A percentile compares a stretch with the other conserved stretches of the same genome.
Evolutionary conservation across 208 protist species (phyloP).

Genomic region (Acanthamoeba healyi): DNA sequence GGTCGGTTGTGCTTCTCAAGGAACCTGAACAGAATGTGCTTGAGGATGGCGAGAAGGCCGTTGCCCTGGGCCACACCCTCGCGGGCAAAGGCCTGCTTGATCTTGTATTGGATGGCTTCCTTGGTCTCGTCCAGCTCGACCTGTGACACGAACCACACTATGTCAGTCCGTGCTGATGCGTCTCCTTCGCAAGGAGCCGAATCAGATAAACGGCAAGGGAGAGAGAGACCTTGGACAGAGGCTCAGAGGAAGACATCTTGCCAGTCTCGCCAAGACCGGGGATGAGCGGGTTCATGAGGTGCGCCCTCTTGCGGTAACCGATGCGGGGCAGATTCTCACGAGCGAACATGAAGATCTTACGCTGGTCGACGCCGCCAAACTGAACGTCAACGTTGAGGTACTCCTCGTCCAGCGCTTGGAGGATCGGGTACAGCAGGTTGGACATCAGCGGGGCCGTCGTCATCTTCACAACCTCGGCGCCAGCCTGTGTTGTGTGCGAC

Average conservation of each 20-base stretch:
- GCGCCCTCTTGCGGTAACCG: constrained; percentile 84
- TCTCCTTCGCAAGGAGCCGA: too few relatives aligned
- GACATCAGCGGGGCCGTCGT: constrained; percentile 74
- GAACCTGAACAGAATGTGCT: constrained; percentile 81
- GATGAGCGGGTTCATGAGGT: constrained; percentile 87
- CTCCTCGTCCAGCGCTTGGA: constrained; percentile 87
- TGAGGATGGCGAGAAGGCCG: constrained; percentile 78
- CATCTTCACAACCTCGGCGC: constrained; percentile 86
- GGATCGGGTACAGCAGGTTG: constrained; percentile 82
- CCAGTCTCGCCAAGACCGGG: constrained; percentile 79
- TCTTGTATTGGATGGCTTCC: constrained; percentile 78
- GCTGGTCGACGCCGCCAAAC: constrained; percentile 89
- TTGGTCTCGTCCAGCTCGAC: constrained; percentile 77
- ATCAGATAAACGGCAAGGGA: constrained; percentile 57
- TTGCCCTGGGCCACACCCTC: constrained; percentile 80
- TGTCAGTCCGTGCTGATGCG: too few relatives aligned
- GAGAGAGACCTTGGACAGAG: constrained; percentile 79
- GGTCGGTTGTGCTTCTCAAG: constrained; percentile 12
- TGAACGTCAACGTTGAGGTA: constrained; percentile 86
- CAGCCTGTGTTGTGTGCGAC: constrained; percentile 68
- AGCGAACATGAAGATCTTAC: constrained; percentile 88
- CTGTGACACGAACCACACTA: background rate
- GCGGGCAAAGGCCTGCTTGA: constrained; percentile 81
- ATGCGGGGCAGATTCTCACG: constrained; percentile 83
- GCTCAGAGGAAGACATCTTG: constrained; percentile 85